Percentiles rank a stretch among this genome's conserved stretches.
Conservation (phyloP, 768 basidiomycete genomes). For the Neoboletus subvelutipes region DNA sequence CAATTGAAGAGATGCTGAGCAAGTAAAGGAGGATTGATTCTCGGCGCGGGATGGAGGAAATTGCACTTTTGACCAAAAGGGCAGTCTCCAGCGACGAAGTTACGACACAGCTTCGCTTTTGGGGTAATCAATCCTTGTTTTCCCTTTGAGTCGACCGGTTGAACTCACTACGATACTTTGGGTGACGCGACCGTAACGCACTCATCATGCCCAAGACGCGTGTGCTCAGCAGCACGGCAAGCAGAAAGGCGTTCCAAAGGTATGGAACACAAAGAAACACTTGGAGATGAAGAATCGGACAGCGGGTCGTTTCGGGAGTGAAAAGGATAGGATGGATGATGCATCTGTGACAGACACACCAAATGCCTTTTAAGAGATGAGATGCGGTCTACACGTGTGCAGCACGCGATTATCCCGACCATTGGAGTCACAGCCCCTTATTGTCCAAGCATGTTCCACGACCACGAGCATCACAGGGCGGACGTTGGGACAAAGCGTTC, state of each 20-base stretch:
- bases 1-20: slow-evolving; percentile 16
- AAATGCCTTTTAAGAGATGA: slow-evolving; percentile 31
- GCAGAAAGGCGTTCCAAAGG: not conserved
- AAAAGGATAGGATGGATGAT: slow-evolving; percentile 15
- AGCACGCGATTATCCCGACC: slow-evolving; percentile 32
- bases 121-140: slow-evolving; percentile 1
- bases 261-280: not conserved
- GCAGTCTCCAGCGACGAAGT: slow-evolving; percentile 37
- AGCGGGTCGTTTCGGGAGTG: slow-evolving; percentile 1
- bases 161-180: slow-evolving; percentile 34
- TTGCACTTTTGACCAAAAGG: slow-evolving; percentile 39
- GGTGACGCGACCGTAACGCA: slow-evolving; percentile 14
- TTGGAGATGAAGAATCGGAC: not conserved
- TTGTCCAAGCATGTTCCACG: slow-evolving; percentile 17
- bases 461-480: not conserved
- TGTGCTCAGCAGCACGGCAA: not conserved
- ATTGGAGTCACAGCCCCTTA: slow-evolving; percentile 8
- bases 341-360: slow-evolving; percentile 22
- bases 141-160: not conserved
- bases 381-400: slow-evolving; percentile 34
- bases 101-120: slow-evolving; percentile 39
- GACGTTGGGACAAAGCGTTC: slow-evolving; percentile 14
- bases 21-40: slow-evolving; percentile 15
- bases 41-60: slow-evolving; percentile 34
- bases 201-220: slow-evolving; percentile 10